phyloP scores from a whole-genome alignment of 805 yeast species.

The Saccharomycopsis sp. region DNA sequence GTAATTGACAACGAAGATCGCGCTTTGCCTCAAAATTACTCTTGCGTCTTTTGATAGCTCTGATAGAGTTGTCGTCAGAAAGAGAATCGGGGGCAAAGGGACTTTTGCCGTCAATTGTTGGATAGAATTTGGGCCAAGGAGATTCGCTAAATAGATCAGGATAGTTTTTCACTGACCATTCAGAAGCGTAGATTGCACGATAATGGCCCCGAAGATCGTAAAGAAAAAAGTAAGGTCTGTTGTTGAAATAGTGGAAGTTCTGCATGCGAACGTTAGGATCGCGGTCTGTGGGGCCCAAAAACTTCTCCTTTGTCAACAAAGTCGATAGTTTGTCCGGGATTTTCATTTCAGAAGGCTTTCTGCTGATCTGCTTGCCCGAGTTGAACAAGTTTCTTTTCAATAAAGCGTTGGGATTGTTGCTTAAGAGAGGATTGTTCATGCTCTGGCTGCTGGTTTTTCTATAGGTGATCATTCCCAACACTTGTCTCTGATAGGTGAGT shows the following conservation, averaged over 20 bases:
- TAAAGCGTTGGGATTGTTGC: background rate
- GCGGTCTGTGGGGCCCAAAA: conserved; percentile 81
- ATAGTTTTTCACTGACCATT: conserved; percentile 51
- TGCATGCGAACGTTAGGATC: conserved; percentile 82
- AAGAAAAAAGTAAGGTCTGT: conserved; percentile 63
- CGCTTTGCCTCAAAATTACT: conserved; percentile 26
- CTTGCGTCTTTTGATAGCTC: conserved; percentile 1
- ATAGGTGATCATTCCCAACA: conserved; percentile 5
- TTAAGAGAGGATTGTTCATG: background rate
- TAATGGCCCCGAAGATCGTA: conserved; percentile 74
- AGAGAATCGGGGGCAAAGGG: conserved; percentile 65
- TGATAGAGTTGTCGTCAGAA: conserved; percentile 12
- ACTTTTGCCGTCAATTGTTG: conserved; percentile 68
- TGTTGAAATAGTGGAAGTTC: conserved; percentile 75
- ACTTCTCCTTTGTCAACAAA: conserved; percentile 74
- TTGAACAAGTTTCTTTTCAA: background rate
- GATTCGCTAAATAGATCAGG: conserved; percentile 8
- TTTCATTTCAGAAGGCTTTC: conserved; percentile 8
- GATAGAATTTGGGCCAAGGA: conserved; percentile 53
- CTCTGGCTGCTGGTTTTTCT: conserved; percentile 4
- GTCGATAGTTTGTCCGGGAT: conserved; percentile 41
- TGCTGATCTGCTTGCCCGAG: conserved; percentile 3
- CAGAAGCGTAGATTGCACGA: conserved; percentile 76
- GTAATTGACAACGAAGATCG: conserved; percentile 34
- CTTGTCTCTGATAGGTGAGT: conserved; percentile 13